Evolutionary conservation across 2,329 filamentous ascomycete species (phyloP), one percentile per base, ranked within the genome.

Genomic region (Pseudocercospora fijiensis): DNA sequence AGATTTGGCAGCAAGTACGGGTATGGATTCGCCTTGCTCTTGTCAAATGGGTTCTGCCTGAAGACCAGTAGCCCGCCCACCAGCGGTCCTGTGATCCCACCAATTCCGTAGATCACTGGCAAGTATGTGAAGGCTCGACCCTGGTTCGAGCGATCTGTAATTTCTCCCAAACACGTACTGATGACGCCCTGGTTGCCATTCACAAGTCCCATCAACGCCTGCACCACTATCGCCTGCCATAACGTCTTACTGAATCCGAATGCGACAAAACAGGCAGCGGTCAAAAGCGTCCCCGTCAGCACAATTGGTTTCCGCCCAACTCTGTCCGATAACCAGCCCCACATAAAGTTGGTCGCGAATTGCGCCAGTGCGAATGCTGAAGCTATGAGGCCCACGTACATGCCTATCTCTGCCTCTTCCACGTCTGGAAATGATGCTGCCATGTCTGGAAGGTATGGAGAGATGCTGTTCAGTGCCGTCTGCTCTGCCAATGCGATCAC

Each of bases 181-280:
- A 99, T 92, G 11, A 97, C 88, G 4, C 92, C 94, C 28, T 95
- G 92, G 72, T 99, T 99, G 58, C 95, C 95, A 76, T 98, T 99
- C 58, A 96, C 86, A 59, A 96, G 76, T 3, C 95, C 95, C 92
- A 98, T 97, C 67, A 93, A 80, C 1, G 90, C 86, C 75, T 99
- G 95, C 0, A 96, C 91, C 16, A 91, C 67, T 13, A 98, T 83
- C 2, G 96, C 88, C 76, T 98, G 93, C 86, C 88, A 91, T 65
- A 96, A 86, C 1, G 84, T 88, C 65, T 79, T 86, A 76, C 92
- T 96, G 72, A 98, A 92, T 3, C 94, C 95, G 76, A 99, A 99
- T 0, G 86, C 86, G 45, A 90, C 76, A 74, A 98, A 97, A 73
- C 91, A 96, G 11, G 83, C 80, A 68, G 91, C 89, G 24, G 96